These are phyloP conservation scores for Acacia crassicarpa DNA, from an alignment of 306 rosid genomes.

Conservation along the genomic window DNA sequence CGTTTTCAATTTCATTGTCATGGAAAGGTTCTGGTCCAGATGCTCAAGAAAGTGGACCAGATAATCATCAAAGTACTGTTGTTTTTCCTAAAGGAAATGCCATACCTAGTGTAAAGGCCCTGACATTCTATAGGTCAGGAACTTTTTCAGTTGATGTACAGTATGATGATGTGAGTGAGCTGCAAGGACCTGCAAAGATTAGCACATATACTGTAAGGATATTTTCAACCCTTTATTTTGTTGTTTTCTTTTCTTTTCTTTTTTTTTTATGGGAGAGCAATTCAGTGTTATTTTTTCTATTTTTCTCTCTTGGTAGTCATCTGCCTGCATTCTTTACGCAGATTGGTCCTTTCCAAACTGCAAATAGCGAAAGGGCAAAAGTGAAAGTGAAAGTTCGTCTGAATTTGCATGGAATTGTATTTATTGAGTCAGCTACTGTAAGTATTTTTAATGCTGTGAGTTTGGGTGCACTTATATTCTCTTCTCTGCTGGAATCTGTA, in stretches of 20 bases:
- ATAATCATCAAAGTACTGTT: constrained; percentile 53
- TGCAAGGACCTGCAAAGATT: constrained; percentile 70
- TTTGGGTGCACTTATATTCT: background rate
- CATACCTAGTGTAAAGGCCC: constrained; percentile 70
- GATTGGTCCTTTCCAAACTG: constrained; percentile 89
- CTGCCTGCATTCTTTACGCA: constrained; percentile 32
- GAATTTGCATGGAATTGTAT: constrained; percentile 79
- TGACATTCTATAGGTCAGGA: constrained; percentile 68
- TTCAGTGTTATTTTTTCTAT: background rate
- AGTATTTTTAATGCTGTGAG: constrained; percentile 33
- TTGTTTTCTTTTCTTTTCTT: background rate
- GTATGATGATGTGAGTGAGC: constrained; percentile 56
- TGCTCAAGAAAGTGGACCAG: constrained; percentile 59
- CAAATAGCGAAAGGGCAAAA: constrained; percentile 60
- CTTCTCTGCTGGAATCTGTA: background rate
- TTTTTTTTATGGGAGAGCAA: background rate
- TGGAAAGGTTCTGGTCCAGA: constrained; percentile 86
- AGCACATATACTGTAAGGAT: constrained; percentile 76
- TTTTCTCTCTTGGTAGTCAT: background rate
- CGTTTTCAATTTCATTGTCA: constrained; percentile 69
- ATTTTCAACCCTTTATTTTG: background rate
- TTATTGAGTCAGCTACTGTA: constrained; percentile 76
- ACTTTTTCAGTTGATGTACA: constrained; percentile 80
- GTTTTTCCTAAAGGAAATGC: constrained; percentile 87
- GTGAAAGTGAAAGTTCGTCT: constrained; percentile 79